These are phyloP conservation scores for Fraxinus anomala DNA, from an alignment of 257 asterid genomes.

Conservation along the genomic window DNA sequence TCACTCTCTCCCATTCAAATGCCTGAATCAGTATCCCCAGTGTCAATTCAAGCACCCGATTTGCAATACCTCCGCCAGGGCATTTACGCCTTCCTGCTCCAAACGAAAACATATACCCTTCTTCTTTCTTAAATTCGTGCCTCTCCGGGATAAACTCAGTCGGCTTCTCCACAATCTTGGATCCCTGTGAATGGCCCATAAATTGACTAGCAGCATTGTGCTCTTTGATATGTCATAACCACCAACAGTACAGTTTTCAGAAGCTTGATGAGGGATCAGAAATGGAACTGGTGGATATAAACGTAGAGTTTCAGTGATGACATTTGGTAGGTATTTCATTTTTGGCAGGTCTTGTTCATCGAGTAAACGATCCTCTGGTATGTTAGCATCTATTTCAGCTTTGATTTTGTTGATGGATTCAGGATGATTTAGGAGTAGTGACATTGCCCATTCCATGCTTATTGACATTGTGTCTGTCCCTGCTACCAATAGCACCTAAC, in stretches of 20 bases:
- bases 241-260: conserved; percentile 24
- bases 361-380: conserved; percentile 23
- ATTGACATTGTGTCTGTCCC: conserved; percentile 33
- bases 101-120: conserved; percentile 31
- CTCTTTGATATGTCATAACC: conserved; percentile 33
- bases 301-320: conserved; percentile 33
- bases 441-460: conserved; percentile 43
- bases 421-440: conserved; percentile 37
- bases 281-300: conserved; percentile 33
- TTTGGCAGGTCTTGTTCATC: conserved; percentile 36
- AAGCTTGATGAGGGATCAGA: conserved; percentile 31
- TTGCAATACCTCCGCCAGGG: conserved; percentile 38
- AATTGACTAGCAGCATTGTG: conserved; percentile 36
- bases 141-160: conserved; percentile 34
- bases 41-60: conserved; percentile 36
- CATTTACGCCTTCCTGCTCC: conserved; percentile 34
- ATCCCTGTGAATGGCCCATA: conserved; percentile 43
- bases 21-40: conserved; percentile 34
- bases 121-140: conserved; percentile 13
- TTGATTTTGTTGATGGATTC: conserved; percentile 23
- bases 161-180: conserved; percentile 33
- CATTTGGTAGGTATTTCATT: conserved; percentile 23
- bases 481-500: conserved; percentile 31
- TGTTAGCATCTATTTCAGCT: conserved; percentile 28
- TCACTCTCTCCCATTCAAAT: conserved; percentile 35